Evolutionary conservation across 2,329 filamentous ascomycete genomes (phyloP), one percentile per base, ranked within the genome.

Genomic region (Aspergillus sclerotialis): DNA sequence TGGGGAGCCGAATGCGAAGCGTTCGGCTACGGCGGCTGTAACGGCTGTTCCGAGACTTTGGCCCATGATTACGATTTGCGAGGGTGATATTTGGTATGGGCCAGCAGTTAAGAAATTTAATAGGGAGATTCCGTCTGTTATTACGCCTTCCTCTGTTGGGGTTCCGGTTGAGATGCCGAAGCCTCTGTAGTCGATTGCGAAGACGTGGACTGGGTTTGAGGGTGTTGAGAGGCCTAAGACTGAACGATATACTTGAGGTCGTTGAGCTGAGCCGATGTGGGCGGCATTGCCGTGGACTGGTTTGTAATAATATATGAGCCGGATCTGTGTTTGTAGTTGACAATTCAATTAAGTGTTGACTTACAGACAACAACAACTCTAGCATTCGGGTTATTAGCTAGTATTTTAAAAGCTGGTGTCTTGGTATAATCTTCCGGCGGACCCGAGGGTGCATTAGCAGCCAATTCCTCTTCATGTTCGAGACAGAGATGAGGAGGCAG

Each of bases 41-140:
- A 95, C 84, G 0, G 85, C 89, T 0, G 90, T 94, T 15, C 90
- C 90, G 0, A 96, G 73, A 49, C 84, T 92, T 50, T 95, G 89
- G 12, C 89, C 90, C 3, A 93, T 67, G 17, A 95, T 69, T 3
- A 90, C 78, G 42, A 94, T 92, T 16, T 79, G 79, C 25, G 75
- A 72, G 0, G 86, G 65, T 0, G 83, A 70, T 12, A 95, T 71
- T 0, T 74, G 64, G 24, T 87, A 69, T 7, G 84, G 77, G 66
- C 49, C 44, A 7, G 63, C 60, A 3, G 63, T 67, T 9, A 69
- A 50, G 31, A 84, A 93, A 40, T 87, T 73, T 3, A 93, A 69
- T 3, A 86, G 65, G 0, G 86, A 71, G 3, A 82, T 69, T 11
- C 81, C 86, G 55, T 96, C 90, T 4, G 75, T 76, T 36, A 94